Percentiles rank a stretch among this genome's conserved stretches.
Conservation (phyloP, 495 filamentous ascomycete genomes). For the Barbatosphaeria neglecta region DNA sequence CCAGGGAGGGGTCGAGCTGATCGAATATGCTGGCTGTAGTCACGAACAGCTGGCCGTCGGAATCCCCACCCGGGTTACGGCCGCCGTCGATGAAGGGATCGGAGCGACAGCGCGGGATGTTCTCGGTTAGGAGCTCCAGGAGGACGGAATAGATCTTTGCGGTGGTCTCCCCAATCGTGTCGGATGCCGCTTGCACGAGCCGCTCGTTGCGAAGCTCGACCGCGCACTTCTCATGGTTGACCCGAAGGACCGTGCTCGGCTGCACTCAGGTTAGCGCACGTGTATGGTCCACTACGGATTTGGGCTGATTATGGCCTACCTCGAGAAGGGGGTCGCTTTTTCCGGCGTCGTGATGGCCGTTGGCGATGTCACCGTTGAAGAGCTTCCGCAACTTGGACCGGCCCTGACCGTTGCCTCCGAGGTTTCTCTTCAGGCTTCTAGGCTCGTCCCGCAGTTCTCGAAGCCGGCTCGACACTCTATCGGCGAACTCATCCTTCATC, state of each 20-base stretch:
- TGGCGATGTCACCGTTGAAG: conserved; percentile 19
- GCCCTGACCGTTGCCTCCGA: conserved; percentile 26
- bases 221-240: conserved; percentile 77
- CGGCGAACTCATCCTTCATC: conserved; percentile 42
- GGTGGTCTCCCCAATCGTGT: conserved; percentile 50
- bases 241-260: conserved; percentile 53
- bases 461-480: conserved; percentile 42
- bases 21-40: conserved; percentile 37
- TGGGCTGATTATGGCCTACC: conserved; percentile 11
- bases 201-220: conserved; percentile 70
- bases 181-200: conserved; percentile 51
- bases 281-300: background rate
- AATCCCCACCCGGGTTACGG: conserved; percentile 35
- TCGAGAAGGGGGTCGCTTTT: conserved; percentile 25
- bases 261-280: conserved; percentile 21
- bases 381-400: conserved; percentile 37
- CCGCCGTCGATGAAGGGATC: conserved; percentile 42
- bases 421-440: conserved; percentile 36
- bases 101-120: conserved; percentile 51
- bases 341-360: conserved; percentile 17
- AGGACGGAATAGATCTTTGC: conserved; percentile 64
- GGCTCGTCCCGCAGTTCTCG: conserved; percentile 32
- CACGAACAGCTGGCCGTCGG: conserved; percentile 13
- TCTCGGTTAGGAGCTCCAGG: conserved; percentile 55
- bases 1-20: conserved; percentile 30